Conservation (phyloP, 805 yeast species). For the Spathaspora gorwiae region DNA sequence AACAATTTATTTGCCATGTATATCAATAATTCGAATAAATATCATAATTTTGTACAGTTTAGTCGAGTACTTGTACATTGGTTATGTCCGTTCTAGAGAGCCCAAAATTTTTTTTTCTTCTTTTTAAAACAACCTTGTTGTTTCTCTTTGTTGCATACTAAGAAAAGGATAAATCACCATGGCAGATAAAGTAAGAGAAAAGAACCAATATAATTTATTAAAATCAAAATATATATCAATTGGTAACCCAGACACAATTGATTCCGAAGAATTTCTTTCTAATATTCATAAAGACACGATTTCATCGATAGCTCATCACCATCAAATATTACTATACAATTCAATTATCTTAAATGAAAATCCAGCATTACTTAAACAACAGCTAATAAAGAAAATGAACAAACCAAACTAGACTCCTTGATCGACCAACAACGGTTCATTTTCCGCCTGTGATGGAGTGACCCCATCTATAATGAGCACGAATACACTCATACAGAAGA, state of each 20-base stretch:
- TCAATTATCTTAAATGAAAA: constrained; percentile 47
- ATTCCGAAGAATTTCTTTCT: constrained; percentile 57
- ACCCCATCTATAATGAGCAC: constrained; percentile 37
- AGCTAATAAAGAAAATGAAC: constrained; percentile 31
- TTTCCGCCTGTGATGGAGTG: constrained; percentile 15
- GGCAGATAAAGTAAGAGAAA: constrained; percentile 41
- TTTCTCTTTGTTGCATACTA: no score
- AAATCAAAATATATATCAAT: constrained; percentile 63
- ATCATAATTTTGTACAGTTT: no score
- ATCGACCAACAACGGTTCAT: constrained; percentile 34
- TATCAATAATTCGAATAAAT: no score
- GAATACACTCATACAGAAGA: constrained; percentile 48
- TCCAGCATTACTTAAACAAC: constrained; percentile 24
- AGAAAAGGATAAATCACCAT: constrained; percentile 10
- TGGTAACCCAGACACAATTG: constrained; percentile 68
- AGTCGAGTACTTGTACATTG: no score
- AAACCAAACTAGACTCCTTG: not conserved
- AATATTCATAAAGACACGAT: constrained; percentile 67
- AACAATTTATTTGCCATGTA: no score
- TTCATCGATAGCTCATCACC: constrained; percentile 58
- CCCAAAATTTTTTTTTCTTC: no score
- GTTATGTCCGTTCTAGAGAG: no score
- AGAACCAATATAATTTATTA: constrained; percentile 28
- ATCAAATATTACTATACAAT: constrained; percentile 48
- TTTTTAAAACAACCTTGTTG: no score